These are phyloP conservation scores for Hypoxylon sp. DNA, from an alignment of 2,329 filamentous ascomycete genomes.

Conservation along the genomic window DNA sequence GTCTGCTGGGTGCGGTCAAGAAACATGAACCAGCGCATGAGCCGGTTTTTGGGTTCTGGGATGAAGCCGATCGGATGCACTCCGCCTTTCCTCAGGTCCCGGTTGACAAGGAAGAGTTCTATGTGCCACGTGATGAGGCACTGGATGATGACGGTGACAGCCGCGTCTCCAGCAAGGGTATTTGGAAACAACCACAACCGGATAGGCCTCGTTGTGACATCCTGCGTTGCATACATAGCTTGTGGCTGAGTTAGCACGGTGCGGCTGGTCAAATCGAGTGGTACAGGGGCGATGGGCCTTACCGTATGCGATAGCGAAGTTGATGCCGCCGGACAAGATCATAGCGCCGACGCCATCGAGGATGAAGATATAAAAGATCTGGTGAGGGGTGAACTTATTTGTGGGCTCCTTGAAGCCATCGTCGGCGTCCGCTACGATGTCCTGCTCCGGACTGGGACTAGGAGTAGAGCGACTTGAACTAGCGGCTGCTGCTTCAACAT, in stretches of 20 bases:
- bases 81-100: constrained; percentile 61
- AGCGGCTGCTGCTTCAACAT: constrained; percentile 40
- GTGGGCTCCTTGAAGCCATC: constrained; percentile 55
- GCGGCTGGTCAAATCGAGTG: constrained; percentile 6
- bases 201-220: constrained; percentile 58
- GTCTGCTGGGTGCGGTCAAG: constrained; percentile 55
- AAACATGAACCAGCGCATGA: constrained; percentile 62
- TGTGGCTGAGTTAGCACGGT: constrained; percentile 46
- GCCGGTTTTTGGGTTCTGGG: constrained; percentile 53
- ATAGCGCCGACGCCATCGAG: constrained; percentile 64
- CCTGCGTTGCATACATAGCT: constrained; percentile 64
- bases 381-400: constrained; percentile 58
- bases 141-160: constrained; percentile 67
- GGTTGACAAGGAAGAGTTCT: constrained; percentile 63
- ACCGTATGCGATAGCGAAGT: constrained; percentile 68
- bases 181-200: constrained; percentile 66
- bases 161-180: constrained; percentile 65
- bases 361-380: constrained; percentile 65
- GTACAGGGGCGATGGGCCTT: constrained; percentile 13
- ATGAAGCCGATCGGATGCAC: constrained; percentile 65
- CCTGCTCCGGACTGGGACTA: constrained; percentile 21
- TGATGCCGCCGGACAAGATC: constrained; percentile 65
- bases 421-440: constrained; percentile 16
- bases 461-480: constrained; percentile 6
- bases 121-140: constrained; percentile 67